Percentiles rank a stretch among this genome's conserved stretches.
phyloP scores from a whole-genome alignment of 768 basidiomycete species.

The Pleurotus ostreatus region DNA sequence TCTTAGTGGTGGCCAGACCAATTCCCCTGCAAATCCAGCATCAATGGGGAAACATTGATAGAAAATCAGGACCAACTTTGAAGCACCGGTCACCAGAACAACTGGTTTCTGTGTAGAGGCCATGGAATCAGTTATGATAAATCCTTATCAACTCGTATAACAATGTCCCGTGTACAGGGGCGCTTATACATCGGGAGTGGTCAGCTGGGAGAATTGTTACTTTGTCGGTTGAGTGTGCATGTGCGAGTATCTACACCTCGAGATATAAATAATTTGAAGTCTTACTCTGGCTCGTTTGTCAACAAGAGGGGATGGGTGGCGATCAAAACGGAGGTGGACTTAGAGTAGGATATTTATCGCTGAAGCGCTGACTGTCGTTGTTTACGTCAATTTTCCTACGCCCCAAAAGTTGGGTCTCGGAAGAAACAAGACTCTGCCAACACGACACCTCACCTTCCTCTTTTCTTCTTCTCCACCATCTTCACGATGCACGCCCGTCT shows the following conservation, averaged over 20 bases:
- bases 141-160: too few relatives aligned
- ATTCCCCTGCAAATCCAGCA: constrained; percentile 42
- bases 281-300: too few relatives aligned
- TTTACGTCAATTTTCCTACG: constrained; percentile 9
- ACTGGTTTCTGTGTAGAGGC: constrained; percentile 40
- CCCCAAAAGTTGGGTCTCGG: constrained; percentile 4
- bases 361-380: neutral
- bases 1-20: constrained; percentile 73
- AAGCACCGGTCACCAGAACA: constrained; percentile 83
- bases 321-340: neutral
- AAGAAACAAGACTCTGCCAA: constrained; percentile 9
- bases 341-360: neutral
- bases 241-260: too few relatives aligned
- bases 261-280: too few relatives aligned
- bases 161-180: too few relatives aligned
- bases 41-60: constrained; percentile 2
- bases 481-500: constrained; percentile 56
- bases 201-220: too few relatives aligned
- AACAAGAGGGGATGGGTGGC: too few relatives aligned
- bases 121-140: neutral
- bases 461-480: constrained; percentile 21
- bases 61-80: constrained; percentile 42
- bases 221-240: too few relatives aligned
- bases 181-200: too few relatives aligned
- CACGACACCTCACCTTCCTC: constrained; percentile 11